Evolutionary conservation across 2,329 filamentous ascomycete genomes (phyloP).

Genomic region (Coniosporium tulheliwenetii): DNA sequence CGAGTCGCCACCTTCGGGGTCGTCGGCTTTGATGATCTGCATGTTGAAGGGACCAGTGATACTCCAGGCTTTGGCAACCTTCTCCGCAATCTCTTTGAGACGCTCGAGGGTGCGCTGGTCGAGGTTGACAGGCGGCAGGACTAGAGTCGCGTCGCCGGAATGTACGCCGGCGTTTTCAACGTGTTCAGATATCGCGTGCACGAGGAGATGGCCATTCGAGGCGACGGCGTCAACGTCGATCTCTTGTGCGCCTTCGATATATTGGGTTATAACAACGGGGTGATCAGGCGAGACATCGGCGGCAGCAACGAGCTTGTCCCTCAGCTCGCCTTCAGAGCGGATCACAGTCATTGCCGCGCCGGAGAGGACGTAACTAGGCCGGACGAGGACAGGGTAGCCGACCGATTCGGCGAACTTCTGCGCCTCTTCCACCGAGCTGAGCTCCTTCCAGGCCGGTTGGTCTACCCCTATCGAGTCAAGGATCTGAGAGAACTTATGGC

Average conservation of each 20-base stretch:
- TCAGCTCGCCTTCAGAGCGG: constrained; percentile 69
- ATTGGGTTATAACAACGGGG: constrained; percentile 95
- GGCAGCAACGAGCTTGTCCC: constrained; percentile 87
- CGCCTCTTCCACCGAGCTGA: constrained; percentile 79
- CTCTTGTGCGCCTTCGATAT: constrained; percentile 91
- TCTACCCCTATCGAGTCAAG: constrained; percentile 93
- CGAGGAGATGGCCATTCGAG: constrained; percentile 66
- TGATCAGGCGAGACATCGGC: constrained; percentile 87
- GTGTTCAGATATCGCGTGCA: constrained; percentile 92
- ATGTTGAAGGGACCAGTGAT: constrained; percentile 99
- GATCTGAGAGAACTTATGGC: constrained; percentile 96
- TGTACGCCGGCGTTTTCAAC: constrained; percentile 95
- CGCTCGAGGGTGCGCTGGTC: constrained; percentile 65
- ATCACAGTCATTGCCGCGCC: constrained; percentile 99
- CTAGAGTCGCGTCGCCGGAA: constrained; percentile 89
- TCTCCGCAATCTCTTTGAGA: constrained; percentile 87
- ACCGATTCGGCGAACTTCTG: constrained; percentile 73
- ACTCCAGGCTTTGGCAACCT: constrained; percentile 91
- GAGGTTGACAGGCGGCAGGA: constrained; percentile 73
- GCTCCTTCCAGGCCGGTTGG: constrained; percentile 95
- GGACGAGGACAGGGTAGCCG: constrained; percentile 86
- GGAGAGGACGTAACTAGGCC: constrained; percentile 88
- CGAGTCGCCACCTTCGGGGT: constrained; percentile 58
- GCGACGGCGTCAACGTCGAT: constrained; percentile 94
- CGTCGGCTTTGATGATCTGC: constrained; percentile 93